phyloP scores from a whole-genome alignment of 2,329 filamentous ascomycete species.

The Epichloe sp. region DNA sequence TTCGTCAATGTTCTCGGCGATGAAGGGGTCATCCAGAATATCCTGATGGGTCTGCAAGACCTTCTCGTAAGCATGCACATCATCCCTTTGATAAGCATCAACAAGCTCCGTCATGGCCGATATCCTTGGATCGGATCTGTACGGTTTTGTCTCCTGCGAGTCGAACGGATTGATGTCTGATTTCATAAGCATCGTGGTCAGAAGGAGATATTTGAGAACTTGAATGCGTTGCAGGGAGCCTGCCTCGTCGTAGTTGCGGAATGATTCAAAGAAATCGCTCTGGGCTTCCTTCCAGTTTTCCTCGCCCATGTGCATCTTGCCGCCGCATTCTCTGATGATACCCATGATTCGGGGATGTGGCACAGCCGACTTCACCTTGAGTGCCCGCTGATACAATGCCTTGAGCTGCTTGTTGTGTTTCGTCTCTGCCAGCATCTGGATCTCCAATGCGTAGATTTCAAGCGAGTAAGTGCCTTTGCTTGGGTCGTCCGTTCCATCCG shows the following conservation, averaged over 20 bases:
- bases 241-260: constrained; percentile 97
- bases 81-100: constrained; percentile 89
- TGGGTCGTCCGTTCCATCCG: constrained; percentile 79
- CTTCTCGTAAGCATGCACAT: constrained; percentile 81
- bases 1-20: constrained; percentile 97
- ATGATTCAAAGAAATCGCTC: constrained; percentile 96
- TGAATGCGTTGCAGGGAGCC: constrained; percentile 93
- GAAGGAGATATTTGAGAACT: constrained; percentile 89
- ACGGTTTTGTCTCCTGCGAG: constrained; percentile 96
- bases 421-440: constrained; percentile 96
- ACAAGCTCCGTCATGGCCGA: constrained; percentile 95
- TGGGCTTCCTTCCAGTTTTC: constrained; percentile 98
- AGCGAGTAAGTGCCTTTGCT: constrained; percentile 94
- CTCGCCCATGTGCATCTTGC: constrained; percentile 99
- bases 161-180: constrained; percentile 98
- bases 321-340: constrained; percentile 94
- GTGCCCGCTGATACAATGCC: constrained; percentile 76
- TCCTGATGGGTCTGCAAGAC: constrained; percentile 81
- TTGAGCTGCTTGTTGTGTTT: constrained; percentile 97
- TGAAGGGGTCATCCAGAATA: constrained; percentile 83
- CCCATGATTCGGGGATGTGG: constrained; percentile 99
- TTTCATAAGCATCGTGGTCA: constrained; percentile 97
- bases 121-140: constrained; percentile 89
- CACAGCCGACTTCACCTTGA: constrained; percentile 90
- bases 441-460: constrained; percentile 92